Evolutionary conservation across 352 stramenopile genomes (phyloP), one percentile per base, ranked within the genome.

Genomic region (Phytophthora cajani): DNA sequence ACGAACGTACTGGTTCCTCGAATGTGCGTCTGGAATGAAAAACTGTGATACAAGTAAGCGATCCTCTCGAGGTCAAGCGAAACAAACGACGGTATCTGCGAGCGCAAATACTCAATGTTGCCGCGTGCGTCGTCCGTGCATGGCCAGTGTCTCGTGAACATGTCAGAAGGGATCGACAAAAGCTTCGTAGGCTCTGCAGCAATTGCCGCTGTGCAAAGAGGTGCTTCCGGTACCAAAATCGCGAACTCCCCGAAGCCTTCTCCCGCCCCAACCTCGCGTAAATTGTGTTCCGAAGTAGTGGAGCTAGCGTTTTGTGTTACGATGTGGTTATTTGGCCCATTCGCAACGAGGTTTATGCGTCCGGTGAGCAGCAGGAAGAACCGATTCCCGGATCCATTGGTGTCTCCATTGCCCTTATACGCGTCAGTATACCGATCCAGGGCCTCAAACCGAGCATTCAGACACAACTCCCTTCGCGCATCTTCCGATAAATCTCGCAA

Each of bases 221-320:
- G 68, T 5, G 71, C 62, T 1, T 88, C 77, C 11, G 74, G 72
- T 5, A 87, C 59, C 38, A 90, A 79, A 16, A 91, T 76, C 56
- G 89, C 79, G 42, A 91, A 89, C 54, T 91, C 84, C 4, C 84
- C 84, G 70, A 91, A 90, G n/a, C 84, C 82, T 14, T 77, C 62
- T 17, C 79, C 77, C 2, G 64, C 40, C 0, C 38, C 23, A 23
- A 91, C 60, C 23, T 90, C 84, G 12, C 77, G 71, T 2, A 91
- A 69, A 40, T 50, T 82, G 16, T 70, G 58, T 5, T 82, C 60
- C 0, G 52, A 50, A 9, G 23, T 33, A 11, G 38, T 25, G 2
- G 38, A 52, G 12, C 38, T 65, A 9, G 25, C 56, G 27, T 16
- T 53, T 14, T 60, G 55, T 4, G 55, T 46, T 21, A 69, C 27